Evolutionary conservation across 768 basidiomycete species (phyloP).

Genomic region (Pleurotus ostreatus): DNA sequence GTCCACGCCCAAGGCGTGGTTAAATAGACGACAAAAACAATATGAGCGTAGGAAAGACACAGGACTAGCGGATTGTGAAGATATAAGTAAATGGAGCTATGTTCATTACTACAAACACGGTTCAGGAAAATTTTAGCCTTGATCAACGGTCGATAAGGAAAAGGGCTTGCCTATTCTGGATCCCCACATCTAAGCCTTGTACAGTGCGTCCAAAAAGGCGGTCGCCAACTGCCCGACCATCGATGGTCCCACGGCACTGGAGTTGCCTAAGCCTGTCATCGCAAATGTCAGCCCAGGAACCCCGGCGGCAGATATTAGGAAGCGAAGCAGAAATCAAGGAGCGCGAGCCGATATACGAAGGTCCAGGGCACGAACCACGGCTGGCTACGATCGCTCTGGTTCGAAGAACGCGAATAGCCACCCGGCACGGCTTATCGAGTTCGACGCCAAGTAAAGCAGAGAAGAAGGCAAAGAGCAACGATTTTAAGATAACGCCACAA

Average conservation of each 20-base stretch:
- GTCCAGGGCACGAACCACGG: too few species aligned
- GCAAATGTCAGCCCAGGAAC: neutral
- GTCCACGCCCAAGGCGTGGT: too few species aligned
- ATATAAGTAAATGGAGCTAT: neutral
- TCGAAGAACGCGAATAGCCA: neutral
- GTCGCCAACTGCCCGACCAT: constrained; percentile 76
- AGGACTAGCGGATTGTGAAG: too few species aligned
- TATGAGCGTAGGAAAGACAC: too few species aligned
- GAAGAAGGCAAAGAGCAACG: neutral
- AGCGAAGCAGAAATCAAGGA: neutral
- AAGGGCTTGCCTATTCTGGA: neutral
- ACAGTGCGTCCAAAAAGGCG: constrained; percentile 79
- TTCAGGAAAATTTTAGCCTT: neutral
- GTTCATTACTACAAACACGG: neutral
- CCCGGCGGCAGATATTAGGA: neutral
- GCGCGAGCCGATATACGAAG: neutral
- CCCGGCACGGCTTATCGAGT: neutral
- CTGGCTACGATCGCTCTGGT: neutral
- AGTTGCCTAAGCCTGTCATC: constrained; percentile 68
- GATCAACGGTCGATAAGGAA: neutral
- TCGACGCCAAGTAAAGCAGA: neutral
- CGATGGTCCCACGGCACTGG: constrained; percentile 75
- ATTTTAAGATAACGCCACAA: neutral
- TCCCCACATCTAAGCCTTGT: constrained; percentile 55
- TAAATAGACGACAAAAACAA: too few species aligned